Base-by-base conservation (phyloP, 257 asterid species). In the Scutellaria barbata region DNA sequence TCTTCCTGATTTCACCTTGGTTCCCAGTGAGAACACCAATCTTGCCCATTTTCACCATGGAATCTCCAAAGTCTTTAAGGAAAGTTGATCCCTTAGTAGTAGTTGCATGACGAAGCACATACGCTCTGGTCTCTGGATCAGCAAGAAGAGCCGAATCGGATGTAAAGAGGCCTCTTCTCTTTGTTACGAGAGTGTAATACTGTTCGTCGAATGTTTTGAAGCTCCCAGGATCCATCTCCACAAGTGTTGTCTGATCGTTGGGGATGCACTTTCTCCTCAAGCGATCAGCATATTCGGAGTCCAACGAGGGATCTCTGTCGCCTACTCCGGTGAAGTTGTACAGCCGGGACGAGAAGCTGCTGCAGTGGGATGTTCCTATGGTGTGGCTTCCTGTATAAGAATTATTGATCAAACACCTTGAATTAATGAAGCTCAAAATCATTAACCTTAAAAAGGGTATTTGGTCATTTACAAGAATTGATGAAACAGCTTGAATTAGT, bases 281-380 rank as follows among this genome's bases (percentile, higher is more conserved):
- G 0, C 17, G 68, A 1, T 80, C 75, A 0, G 74, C 79, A 73
- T 86, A 86, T 69, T 83, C 74, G 0, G 86, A 68, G 63, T 86
- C 92, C 81, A 88, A 48, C 3, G 82, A 17, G 3, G 90, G 92
- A 69, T 84, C 95, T 10, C 74, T 72, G 71, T 86, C 92, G 2
- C 88, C 89, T 55, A 14, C 52, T 10, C 92, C 95, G 2, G 95
- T 86, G 83, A 88, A 86, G 78, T 86, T 88, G 83, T 88, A 86
- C 9, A 88, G 45, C 5, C 92, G 85, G 80, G 2, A 64, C 30
- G 84, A 0, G 89, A 88, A 84, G 79, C 78, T 22, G 4, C 74
- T 20, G 80, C 95, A 88, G 37, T 80, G 84, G 13, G 92, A 76
- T 1, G 69, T 75, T 35, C 95, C 95, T 33, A 88, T 83, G 8